Percentiles rank a stretch among this genome's conserved stretches.
These are phyloP conservation scores for Leishmania turanica DNA, from an alignment of 208 protist species.

Conservation along the genomic window DNA sequence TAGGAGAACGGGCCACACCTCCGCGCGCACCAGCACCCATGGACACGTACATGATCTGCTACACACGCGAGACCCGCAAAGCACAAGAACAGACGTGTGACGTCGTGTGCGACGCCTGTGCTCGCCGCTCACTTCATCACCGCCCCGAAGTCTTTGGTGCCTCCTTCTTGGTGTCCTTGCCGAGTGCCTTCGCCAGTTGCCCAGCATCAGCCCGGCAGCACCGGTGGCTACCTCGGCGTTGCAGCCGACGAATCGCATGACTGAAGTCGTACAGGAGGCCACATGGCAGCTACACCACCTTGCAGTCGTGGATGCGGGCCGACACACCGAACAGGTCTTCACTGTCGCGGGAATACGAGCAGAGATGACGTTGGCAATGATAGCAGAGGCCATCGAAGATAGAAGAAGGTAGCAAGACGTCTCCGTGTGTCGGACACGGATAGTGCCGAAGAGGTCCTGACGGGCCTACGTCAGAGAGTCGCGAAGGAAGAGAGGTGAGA, in stretches of 20 bases:
- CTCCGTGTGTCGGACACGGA: not conserved
- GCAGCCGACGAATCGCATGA: constrained; percentile 39
- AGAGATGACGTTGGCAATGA: not conserved
- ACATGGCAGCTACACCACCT: constrained; percentile 43
- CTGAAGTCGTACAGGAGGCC: constrained; percentile 34
- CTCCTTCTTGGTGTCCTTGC: too few relatives aligned
- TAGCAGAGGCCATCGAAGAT: not conserved
- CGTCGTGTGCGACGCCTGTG: not conserved
- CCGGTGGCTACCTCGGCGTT: constrained; percentile 29
- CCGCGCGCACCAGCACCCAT: too few relatives aligned
- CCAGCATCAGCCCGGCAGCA: constrained; percentile 33
- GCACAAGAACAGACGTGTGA: not conserved
- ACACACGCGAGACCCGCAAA: not conserved
- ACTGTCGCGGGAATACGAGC: not conserved
- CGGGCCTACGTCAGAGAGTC: not conserved
- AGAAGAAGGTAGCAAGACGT: not conserved
- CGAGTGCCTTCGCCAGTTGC: not conserved
- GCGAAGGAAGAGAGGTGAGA: not conserved
- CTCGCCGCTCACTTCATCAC: too few relatives aligned
- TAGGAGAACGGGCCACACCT: too few relatives aligned
- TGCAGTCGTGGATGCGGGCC: constrained; percentile 32
- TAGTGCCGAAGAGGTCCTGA: not conserved
- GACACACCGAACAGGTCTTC: constrained; percentile 35
- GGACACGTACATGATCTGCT: too few relatives aligned
- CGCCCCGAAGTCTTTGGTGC: too few relatives aligned